These are phyloP conservation scores for Fusarium sp. DNA, from an alignment of 2,329 filamentous ascomycete genomes.

Conservation along the genomic window DNA sequence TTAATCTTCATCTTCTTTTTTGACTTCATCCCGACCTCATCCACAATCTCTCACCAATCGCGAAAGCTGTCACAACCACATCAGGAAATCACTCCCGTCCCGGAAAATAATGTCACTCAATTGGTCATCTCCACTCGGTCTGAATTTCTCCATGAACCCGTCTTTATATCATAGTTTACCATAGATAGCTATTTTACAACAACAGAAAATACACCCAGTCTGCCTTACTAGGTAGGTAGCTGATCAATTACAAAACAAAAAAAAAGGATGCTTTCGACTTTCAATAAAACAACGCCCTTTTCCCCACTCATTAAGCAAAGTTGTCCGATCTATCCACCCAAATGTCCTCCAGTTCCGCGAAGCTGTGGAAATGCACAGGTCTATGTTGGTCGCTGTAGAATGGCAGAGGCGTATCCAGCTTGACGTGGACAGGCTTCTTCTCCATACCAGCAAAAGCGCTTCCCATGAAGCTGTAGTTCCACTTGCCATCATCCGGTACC, in stretches of 20 bases:
- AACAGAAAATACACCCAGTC: conserved; percentile 31
- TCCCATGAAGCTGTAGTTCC: conserved; percentile 99
- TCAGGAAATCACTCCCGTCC: conserved; percentile 34
- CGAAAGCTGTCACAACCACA: conserved; percentile 26
- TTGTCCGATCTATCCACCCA: conserved; percentile 95
- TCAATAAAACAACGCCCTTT: conserved; percentile 43
- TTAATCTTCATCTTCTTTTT: conserved; percentile 15
- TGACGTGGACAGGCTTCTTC: conserved; percentile 92
- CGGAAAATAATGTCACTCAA: conserved; percentile 7
- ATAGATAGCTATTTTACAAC: conserved; percentile 39
- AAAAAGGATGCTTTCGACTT: conserved; percentile 31
- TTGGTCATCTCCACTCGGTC: conserved; percentile 13
- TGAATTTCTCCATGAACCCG: conserved; percentile 27
- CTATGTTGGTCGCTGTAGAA: conserved; percentile 96
- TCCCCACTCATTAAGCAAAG: conserved; percentile 77
- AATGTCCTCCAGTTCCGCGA: conserved; percentile 96
- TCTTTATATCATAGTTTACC: conserved; percentile 25
- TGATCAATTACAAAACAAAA: conserved; percentile 41
- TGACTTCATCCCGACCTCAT: conserved; percentile 9
- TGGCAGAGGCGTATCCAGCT: conserved; percentile 89
- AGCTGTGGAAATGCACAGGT: conserved; percentile 96
- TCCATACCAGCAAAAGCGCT: conserved; percentile 88
- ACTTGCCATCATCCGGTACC: conserved; percentile 88
- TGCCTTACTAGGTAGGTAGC: conserved; percentile 8
- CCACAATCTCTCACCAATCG: conserved; percentile 13